phyloP scores from a whole-genome alignment of 805 yeast genomes.

The Wickerhamomyces mucosus region DNA sequence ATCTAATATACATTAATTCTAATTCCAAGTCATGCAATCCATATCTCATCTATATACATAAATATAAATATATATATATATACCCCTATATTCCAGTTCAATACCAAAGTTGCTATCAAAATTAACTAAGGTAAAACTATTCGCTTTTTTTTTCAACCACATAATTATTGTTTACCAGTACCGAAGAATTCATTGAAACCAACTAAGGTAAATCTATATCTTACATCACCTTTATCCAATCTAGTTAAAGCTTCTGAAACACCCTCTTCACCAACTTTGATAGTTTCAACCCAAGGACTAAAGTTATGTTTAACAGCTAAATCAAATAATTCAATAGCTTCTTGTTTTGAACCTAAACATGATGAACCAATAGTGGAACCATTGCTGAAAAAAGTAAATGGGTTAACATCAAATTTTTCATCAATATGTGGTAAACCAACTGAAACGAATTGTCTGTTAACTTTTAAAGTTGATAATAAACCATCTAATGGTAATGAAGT shows the following conservation, averaged over 20 bases:
- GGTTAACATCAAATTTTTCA: conserved; percentile 30
- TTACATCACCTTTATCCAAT: conserved; percentile 45
- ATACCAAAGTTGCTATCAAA: no score
- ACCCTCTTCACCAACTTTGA: conserved; percentile 43
- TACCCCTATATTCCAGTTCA: no score
- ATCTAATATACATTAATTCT: no score
- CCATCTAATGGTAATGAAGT: conserved; percentile 37
- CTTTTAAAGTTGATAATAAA: conserved; percentile 42
- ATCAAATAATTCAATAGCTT: conserved; percentile 57
- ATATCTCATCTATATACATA: no score
- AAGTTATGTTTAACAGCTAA: conserved; percentile 51
- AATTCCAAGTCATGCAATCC: no score
- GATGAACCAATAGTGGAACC: conserved; percentile 51
- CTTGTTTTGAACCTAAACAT: conserved; percentile 49
- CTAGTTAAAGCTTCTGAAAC: conserved; percentile 47
- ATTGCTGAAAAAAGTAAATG: conserved; percentile 38
- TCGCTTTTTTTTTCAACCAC: no score
- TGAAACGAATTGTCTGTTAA: conserved; percentile 48
- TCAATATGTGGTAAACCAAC: conserved; percentile 58
- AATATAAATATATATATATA: no score
- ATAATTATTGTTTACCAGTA: conserved; percentile 17
- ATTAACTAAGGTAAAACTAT: no score
- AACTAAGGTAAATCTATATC: conserved; percentile 54
- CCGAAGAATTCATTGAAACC: conserved; percentile 35
- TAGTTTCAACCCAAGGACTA: conserved; percentile 53